Percentiles rank a stretch among this genome's conserved stretches.
phyloP scores from a whole-genome alignment of 2,329 filamentous ascomycete species.

The Metarhizium anisopliae region DNA sequence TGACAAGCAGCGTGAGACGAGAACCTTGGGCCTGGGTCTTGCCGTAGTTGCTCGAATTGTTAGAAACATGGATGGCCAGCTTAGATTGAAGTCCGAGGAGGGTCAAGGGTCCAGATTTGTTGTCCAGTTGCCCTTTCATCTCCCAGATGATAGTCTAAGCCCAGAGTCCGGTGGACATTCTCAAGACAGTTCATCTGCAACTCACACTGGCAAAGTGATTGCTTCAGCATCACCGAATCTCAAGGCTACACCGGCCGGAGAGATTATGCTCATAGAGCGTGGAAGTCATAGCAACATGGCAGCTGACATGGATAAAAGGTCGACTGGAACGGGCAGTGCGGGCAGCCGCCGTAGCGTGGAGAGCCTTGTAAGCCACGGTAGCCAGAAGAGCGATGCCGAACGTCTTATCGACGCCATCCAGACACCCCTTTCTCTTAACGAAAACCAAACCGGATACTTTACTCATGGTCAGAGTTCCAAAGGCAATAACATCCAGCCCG shows the following conservation, averaged over 20 bases:
- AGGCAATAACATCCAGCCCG: slow-evolving; percentile 7
- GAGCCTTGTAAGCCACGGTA: slow-evolving; percentile 35
- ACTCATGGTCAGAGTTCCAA: slow-evolving; percentile 8
- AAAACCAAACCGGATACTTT: slow-evolving; percentile 25
- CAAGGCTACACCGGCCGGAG: slow-evolving; percentile 31
- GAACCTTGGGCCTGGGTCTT: slow-evolving; percentile 69
- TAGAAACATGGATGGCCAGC: slow-evolving; percentile 82
- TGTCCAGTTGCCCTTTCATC: slow-evolving; percentile 65
- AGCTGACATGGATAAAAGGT: slow-evolving; percentile 7
- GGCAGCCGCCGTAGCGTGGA: slow-evolving; percentile 24
- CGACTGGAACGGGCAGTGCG: slow-evolving; percentile 11
- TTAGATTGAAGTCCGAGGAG: slow-evolving; percentile 75
- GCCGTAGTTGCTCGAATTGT: slow-evolving; percentile 80
- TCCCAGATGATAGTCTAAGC: slow-evolving; percentile 36
- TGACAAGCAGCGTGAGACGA: slow-evolving; percentile 21
- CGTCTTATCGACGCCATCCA: slow-evolving; percentile 64
- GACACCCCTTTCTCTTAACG: slow-evolving; percentile 40
- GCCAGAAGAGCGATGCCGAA: slow-evolving; percentile 55
- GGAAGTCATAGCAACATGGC: slow-evolving; percentile 19
- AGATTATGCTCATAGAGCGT: slow-evolving; percentile 54
- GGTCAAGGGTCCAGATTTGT: slow-evolving; percentile 77
- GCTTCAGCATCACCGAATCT: slow-evolving; percentile 15
- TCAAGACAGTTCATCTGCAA: slow-evolving; percentile 2
- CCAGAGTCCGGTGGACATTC: slow-evolving; percentile 9
- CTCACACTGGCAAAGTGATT: slow-evolving; percentile 6